A percentile compares a stretch with the other conserved stretches of the same genome.
phyloP scores from a whole-genome alignment of 225 moss, liverwort and hornwort species.

The Pseudoscleropodium purum region DNA sequence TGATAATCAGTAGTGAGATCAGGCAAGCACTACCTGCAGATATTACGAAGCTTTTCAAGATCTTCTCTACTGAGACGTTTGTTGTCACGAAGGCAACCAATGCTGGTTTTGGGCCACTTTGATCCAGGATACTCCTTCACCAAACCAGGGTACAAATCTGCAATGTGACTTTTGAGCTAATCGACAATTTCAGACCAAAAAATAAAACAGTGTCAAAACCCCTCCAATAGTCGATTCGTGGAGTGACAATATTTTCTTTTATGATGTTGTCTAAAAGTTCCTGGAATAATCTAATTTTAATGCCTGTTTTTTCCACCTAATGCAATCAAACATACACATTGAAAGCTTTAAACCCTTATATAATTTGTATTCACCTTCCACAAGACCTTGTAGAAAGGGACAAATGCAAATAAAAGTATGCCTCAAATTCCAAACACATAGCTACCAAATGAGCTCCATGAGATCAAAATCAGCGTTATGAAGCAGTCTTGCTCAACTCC shows the following conservation, averaged over 20 bases:
- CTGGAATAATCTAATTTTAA: not conserved
- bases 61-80: conserved; percentile 54
- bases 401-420: not conserved
- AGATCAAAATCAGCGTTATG: not conserved
- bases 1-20: not conserved
- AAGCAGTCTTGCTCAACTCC: not conserved
- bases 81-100: conserved; percentile 73
- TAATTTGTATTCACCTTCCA: not conserved
- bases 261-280: too few species aligned
- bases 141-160: conserved; percentile 34
- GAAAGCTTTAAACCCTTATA: not conserved
- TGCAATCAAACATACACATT: not conserved
- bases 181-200: not conserved
- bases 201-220: not conserved
- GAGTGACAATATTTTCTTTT: not conserved
- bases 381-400: not conserved
- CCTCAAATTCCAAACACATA: not conserved
- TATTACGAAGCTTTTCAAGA: conserved; percentile 46
- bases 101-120: conserved; percentile 90
- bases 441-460: not conserved
- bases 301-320: not conserved
- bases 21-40: conserved; percentile 52
- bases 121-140: conserved; percentile 75
- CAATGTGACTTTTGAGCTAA: conserved; percentile 59
- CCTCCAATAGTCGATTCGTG: not conserved